These are phyloP conservation scores for Solanum paucissectum DNA, from an alignment of 257 asterid species.

Conservation along the genomic window DNA sequence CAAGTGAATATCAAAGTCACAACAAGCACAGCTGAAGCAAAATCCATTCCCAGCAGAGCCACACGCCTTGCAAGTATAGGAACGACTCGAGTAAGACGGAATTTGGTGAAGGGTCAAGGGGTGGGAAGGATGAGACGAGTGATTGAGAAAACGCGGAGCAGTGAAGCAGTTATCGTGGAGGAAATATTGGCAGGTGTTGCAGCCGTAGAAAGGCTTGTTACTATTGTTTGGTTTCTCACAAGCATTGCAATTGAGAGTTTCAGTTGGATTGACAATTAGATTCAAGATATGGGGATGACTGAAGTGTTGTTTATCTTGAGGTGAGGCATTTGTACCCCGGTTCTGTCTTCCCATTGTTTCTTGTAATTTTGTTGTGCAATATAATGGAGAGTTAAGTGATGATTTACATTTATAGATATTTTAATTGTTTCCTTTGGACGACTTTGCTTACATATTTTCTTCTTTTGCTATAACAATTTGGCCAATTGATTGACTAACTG, in stretches of 20 bases:
- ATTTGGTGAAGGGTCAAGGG: constrained; percentile 20
- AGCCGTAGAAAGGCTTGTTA: constrained; percentile 7
- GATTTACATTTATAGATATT: too few species aligned
- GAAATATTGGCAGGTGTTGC: constrained; percentile 15
- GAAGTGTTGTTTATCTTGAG: constrained; percentile 10
- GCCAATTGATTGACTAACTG: neutral
- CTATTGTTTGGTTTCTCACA: neutral
- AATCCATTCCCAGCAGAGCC: constrained; percentile 8
- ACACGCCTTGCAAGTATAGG: constrained; percentile 19
- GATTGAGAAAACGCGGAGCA: constrained; percentile 21
- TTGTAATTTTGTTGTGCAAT: neutral
- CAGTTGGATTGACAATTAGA: neutral
- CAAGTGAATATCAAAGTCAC: constrained; percentile 21
- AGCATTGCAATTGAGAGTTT: constrained; percentile 12
- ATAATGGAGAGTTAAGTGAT: neutral
- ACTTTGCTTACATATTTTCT: neutral
- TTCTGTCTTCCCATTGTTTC: neutral
- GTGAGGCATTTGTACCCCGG: neutral
- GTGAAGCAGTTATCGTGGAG: constrained; percentile 19
- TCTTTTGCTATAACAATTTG: neutral
- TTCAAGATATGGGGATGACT: constrained; percentile 20
- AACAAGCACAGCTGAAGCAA: constrained; percentile 16
- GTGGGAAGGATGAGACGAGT: constrained; percentile 15
- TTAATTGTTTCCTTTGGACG: neutral
- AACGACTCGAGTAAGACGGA: constrained; percentile 7